Base-by-base conservation (phyloP, 345 rosid genomes). In the Eucalyptus pauciflora region DNA sequence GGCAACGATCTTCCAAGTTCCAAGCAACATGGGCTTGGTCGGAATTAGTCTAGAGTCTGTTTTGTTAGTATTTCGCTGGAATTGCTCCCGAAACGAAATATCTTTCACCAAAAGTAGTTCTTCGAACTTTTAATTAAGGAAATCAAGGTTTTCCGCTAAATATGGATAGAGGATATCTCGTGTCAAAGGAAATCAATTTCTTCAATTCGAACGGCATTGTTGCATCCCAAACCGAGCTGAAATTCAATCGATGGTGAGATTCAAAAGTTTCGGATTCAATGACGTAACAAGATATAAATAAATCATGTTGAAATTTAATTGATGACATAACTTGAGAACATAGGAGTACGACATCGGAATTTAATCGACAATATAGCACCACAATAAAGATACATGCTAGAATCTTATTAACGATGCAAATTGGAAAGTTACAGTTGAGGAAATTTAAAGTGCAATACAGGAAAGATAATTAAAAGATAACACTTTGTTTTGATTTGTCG, bases 301-400 rank as follows among this genome's bases (percentile, higher is more conserved):
- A 56, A 0, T 24, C 13, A 24, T 10, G 1, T 10, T 24, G 29
- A 0, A 56, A 56, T 24, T 0, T 2, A 56, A 24, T 56, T 56
- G 29, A 56, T 25, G 13, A 56, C 62, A 24, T 22, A 2, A 25
- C 3, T 56, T 56, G 62, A 56, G 6, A 56, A 56, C 0, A 0
- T 56, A 56, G 6, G 29, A 52, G 25, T 52, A 52, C 20, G 10
- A 24, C 10, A 52, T 52, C 1, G 2, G 3, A 52, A 52, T 52
- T 52, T 8, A 20, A 56, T 24, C 1, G 7, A 56, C 3, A 10
- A 56, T 9, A 5, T 3, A 25, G 10, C 4, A 10, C 2, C 13
- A 4, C 3, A 5, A 56, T 24, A 56, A 56, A 24, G 6, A 24
- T 56, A 56, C 29, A 20, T 56, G 27, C 25, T 24, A 11, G 6